Conservation (phyloP, 345 rosid species). For the Citrus cavaleriei region DNA sequence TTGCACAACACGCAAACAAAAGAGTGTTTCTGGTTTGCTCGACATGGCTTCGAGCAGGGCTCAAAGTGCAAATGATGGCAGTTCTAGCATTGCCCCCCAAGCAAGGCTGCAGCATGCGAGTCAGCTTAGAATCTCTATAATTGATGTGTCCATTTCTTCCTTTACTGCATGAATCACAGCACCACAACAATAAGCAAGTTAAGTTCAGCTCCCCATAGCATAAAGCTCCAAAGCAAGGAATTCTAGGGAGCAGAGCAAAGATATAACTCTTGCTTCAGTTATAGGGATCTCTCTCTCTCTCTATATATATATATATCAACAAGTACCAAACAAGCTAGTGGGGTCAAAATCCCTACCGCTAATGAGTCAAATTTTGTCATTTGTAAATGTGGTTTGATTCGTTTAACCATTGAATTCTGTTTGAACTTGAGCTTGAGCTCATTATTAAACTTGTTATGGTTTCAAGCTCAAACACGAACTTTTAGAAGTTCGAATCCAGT, state of each 20-base stretch:
- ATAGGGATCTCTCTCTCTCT: not conserved
- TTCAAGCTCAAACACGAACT: not conserved
- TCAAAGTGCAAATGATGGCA: conserved; percentile 90
- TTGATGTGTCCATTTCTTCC: conserved; percentile 95
- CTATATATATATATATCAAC: not conserved
- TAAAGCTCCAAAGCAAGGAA: not conserved
- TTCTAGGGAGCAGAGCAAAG: not conserved
- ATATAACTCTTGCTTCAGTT: not conserved
- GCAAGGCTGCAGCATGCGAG: conserved; percentile 90
- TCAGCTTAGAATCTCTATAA: conserved; percentile 93
- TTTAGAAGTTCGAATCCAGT: not conserved
- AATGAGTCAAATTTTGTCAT: not conserved
- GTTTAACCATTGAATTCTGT: too few species aligned
- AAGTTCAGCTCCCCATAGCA: not conserved
- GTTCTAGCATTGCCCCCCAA: conserved; percentile 98
- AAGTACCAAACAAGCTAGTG: not conserved
- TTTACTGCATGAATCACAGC: conserved; percentile 51
- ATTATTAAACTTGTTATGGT: not conserved
- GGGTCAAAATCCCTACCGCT: not conserved
- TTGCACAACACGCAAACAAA: conserved; percentile 94
- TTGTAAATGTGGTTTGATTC: not conserved
- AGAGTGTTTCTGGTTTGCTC: conserved; percentile 98
- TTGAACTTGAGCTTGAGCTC: not conserved
- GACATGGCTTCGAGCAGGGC: conserved; percentile 95
- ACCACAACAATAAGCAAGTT: conserved; percentile 16